These are phyloP conservation scores for Vararia minispora DNA, from an alignment of 768 basidiomycete species.

Conservation along the genomic window DNA sequence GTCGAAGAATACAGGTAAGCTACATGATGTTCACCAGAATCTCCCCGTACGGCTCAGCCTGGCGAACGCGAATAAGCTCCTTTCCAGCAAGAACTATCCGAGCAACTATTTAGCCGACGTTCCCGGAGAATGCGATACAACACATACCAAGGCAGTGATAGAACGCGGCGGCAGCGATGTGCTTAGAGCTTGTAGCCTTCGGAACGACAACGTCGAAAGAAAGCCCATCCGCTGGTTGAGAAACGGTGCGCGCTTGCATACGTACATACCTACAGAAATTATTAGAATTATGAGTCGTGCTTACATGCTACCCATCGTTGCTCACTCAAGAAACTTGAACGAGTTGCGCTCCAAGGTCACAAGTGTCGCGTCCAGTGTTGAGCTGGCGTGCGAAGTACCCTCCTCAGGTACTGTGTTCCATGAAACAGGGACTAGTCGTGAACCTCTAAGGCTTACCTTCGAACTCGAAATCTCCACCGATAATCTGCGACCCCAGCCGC, in stretches of 20 bases:
- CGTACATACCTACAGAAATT: slow-evolving; percentile 49
- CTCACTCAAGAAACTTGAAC: slow-evolving; percentile 71
- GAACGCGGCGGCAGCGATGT: slow-evolving; percentile 72
- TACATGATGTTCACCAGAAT: slow-evolving; percentile 32
- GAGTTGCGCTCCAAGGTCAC: slow-evolving; percentile 65
- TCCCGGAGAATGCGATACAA: not conserved
- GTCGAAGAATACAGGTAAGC: no score
- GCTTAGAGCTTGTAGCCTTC: slow-evolving; percentile 51
- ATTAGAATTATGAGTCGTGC: slow-evolving; percentile 9
- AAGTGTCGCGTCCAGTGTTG: slow-evolving; percentile 43
- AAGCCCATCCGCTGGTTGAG: slow-evolving; percentile 33
- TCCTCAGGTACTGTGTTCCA: slow-evolving; percentile 19
- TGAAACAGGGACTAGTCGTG: slow-evolving; percentile 7
- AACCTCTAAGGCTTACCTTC: slow-evolving; percentile 35
- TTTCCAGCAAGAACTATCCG: slow-evolving; percentile 69
- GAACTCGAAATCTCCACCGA: slow-evolving; percentile 56
- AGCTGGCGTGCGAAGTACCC: slow-evolving; percentile 21
- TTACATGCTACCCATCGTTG: not conserved
- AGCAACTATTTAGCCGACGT: not conserved
- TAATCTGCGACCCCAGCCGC: slow-evolving; percentile 26
- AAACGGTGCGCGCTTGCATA: slow-evolving; percentile 59
- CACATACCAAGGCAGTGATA: slow-evolving; percentile 72
- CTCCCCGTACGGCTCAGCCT: slow-evolving; percentile 47
- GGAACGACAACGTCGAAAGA: slow-evolving; percentile 61
- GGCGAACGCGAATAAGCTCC: slow-evolving; percentile 49